A percentile compares a stretch with the other conserved stretches of the same genome.
phyloP scores from a whole-genome alignment of 345 rosid species.

The Anacardium occidentale region DNA sequence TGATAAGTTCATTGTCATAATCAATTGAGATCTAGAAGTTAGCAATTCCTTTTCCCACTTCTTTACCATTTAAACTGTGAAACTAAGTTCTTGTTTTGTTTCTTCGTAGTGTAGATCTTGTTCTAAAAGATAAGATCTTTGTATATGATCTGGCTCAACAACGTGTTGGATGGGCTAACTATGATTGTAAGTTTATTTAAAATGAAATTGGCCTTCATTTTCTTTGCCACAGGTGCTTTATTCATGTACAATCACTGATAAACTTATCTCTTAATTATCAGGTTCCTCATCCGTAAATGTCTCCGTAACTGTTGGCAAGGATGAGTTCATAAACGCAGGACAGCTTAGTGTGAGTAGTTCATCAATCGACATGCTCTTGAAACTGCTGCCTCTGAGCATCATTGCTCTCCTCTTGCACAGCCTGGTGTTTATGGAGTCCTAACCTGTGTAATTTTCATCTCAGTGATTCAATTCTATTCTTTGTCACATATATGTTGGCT shows the following conservation, averaged over 20 bases:
- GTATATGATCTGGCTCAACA: constrained; percentile 85
- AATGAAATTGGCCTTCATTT: not conserved
- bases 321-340: constrained; percentile 58
- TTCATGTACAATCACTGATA: not conserved
- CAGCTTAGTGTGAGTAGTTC: constrained; percentile 50
- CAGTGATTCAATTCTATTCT: constrained; percentile 32
- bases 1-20: not conserved
- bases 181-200: constrained; percentile 73
- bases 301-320: constrained; percentile 68
- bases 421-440: constrained; percentile 29
- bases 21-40: not conserved
- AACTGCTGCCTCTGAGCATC: constrained; percentile 37
- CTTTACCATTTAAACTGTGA: not conserved
- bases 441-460: constrained; percentile 37
- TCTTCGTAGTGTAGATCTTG: constrained; percentile 66
- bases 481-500: constrained; percentile 17
- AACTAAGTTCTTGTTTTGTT: constrained; percentile 1
- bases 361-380: constrained; percentile 37
- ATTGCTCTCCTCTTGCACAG: constrained; percentile 39
- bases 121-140: constrained; percentile 85
- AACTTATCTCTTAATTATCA: constrained; percentile 23
- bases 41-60: not conserved
- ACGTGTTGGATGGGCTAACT: constrained; percentile 87
- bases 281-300: constrained; percentile 91
- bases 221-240: constrained; percentile 1